These are phyloP conservation scores for Tetramitus jugosus DNA, from an alignment of 208 protist species.

Conservation along the genomic window DNA sequence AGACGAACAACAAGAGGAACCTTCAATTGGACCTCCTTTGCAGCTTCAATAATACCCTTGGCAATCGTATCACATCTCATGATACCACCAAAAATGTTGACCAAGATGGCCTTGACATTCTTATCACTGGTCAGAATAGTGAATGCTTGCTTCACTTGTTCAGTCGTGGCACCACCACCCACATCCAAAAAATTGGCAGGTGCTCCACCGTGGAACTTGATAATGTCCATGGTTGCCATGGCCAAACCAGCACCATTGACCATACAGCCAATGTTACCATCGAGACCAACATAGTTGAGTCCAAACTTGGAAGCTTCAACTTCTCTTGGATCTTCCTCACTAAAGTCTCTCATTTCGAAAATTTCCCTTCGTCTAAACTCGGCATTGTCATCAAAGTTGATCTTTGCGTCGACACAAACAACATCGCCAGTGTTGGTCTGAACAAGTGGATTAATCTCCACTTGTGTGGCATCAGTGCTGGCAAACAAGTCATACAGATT, in stretches of 20 bases:
- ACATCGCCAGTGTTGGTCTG: constrained; percentile 85
- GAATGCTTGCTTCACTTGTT: constrained; percentile 91
- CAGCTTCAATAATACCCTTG: constrained; percentile 84
- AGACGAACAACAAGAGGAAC: constrained; percentile 87
- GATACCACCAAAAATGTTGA: constrained; percentile 99
- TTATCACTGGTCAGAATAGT: constrained; percentile 89
- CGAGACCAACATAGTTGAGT: constrained; percentile 98
- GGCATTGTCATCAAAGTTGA: constrained; percentile 98
- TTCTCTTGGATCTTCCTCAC: constrained; percentile 86
- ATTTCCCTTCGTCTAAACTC: constrained; percentile 91
- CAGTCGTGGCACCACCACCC: constrained; percentile 78
- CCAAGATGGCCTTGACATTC: constrained; percentile 86
- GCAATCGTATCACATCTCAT: constrained; percentile 98
- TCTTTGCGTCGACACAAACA: constrained; percentile 95
- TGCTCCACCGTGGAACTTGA: constrained; percentile 90
- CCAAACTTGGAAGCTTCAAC: constrained; percentile 87
- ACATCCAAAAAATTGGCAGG: constrained; percentile 99
- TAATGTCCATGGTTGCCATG: constrained; percentile 99
- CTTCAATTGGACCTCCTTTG: constrained; percentile 60
- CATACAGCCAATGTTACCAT: constrained; percentile 92
- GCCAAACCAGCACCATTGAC: constrained; percentile 97
- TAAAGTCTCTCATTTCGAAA: constrained; percentile 82
- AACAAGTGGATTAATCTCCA: constrained; percentile 98
- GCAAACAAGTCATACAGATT: constrained; percentile 93
- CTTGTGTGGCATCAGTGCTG: constrained; percentile 88